phyloP scores from a whole-genome alignment of 83 land plant genomes.

The Larix sibirica region DNA sequence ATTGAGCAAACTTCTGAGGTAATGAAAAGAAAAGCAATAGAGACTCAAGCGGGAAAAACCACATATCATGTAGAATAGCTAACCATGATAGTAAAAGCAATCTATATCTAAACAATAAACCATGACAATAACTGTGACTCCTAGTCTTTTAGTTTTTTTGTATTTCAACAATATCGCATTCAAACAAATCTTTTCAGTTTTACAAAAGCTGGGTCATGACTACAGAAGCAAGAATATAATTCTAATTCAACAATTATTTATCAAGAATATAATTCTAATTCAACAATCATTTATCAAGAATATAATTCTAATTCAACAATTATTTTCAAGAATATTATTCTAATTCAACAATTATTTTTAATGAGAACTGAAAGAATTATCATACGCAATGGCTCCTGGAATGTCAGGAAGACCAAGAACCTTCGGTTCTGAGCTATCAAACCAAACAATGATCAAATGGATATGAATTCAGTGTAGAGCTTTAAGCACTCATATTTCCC shows the following conservation, averaged over 20 bases:
- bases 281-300: no score
- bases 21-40: no score
- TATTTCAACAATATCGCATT: not conserved
- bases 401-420: not conserved
- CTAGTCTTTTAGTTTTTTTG: not conserved
- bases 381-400: not conserved
- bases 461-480: not conserved
- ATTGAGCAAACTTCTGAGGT: no score
- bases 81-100: not conserved
- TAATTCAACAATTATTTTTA: not conserved
- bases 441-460: not conserved
- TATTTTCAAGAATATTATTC: not conserved
- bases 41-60: no score
- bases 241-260: not conserved
- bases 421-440: not conserved
- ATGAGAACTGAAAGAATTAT: not conserved
- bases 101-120: not conserved
- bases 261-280: not conserved
- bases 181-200: not conserved
- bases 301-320: not conserved
- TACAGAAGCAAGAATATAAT: not conserved
- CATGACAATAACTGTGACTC: not conserved
- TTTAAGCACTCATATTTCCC: not conserved
- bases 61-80: not conserved
- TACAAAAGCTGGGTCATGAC: not conserved